phyloP scores from a whole-genome alignment of 768 basidiomycete species.

The Lactarius hatsudake region DNA sequence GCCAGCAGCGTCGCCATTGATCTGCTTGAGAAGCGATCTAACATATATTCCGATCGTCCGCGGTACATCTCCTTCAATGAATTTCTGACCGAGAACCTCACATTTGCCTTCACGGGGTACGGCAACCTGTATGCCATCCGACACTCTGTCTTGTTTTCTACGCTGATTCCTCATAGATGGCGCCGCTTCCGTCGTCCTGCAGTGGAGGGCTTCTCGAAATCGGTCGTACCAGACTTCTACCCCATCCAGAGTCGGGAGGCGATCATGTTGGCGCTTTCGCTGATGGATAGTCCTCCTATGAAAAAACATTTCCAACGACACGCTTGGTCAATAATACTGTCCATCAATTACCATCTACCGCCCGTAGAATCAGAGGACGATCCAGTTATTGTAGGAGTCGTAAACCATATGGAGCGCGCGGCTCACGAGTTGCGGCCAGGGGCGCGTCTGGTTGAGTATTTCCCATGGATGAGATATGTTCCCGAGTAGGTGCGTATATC shows the following conservation, averaged over 20 bases:
- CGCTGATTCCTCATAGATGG: neutral
- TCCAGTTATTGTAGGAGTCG: neutral
- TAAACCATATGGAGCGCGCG: neutral
- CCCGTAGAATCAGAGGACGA: conserved; percentile 19
- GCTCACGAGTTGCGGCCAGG: neutral
- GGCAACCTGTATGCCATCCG: neutral
- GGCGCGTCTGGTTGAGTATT: too few species aligned
- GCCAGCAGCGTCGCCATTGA: neutral
- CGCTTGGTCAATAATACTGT: conserved; percentile 32
- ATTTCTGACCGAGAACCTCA: neutral
- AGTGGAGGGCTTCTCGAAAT: neutral
- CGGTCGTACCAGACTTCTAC: neutral
- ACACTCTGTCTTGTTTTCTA: neutral
- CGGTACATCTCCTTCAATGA: neutral
- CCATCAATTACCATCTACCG: conserved; percentile 9
- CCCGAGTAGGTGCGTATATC: too few species aligned
- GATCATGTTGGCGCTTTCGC: neutral
- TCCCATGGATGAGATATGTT: too few species aligned
- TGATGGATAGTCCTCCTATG: conserved; percentile 34
- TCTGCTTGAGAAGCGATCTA: neutral
- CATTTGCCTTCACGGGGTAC: neutral
- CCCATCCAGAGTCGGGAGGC: neutral
- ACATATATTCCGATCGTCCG: neutral
- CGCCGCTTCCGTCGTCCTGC: neutral
- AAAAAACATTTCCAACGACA: conserved; percentile 33